Percentiles rank a stretch among this genome's conserved stretches.
Conservation (phyloP, 2,329 filamentous ascomycete genomes). For the Penicillium brasilianum region DNA sequence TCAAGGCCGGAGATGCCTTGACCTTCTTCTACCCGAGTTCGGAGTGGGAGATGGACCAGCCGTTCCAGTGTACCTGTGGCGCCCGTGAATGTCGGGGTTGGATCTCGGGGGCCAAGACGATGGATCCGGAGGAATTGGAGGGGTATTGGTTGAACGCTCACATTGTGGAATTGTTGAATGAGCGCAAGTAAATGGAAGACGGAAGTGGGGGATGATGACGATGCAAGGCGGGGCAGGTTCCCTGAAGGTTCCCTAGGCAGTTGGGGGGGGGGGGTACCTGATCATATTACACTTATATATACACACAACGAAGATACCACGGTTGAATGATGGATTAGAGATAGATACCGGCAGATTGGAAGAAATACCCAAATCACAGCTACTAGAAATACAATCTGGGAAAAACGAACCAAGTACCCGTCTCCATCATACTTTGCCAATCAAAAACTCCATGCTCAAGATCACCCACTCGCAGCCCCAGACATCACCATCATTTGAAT, state of each 20-base stretch:
- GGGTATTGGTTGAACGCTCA: constrained; percentile 52
- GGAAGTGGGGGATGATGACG: not conserved
- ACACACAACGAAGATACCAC: not conserved
- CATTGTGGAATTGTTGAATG: constrained; percentile 41
- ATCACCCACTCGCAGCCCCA: constrained; percentile 18
- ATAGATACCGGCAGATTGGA: not conserved
- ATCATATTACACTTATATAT: not conserved
- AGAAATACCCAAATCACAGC: not conserved
- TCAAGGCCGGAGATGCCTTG: constrained; percentile 49
- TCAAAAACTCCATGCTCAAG: not conserved
- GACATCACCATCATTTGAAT: constrained; percentile 57
- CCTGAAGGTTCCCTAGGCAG: not conserved
- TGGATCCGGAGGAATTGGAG: constrained; percentile 39
- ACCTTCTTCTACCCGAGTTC: constrained; percentile 58
- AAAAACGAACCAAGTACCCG: not conserved
- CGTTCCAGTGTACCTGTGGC: constrained; percentile 52
- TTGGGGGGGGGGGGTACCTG: not conserved
- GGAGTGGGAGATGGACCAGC: constrained; percentile 56
- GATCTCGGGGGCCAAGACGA: constrained; percentile 48
- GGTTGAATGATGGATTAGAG: not conserved
- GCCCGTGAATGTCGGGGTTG: constrained; percentile 45
- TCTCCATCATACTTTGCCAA: not conserved
- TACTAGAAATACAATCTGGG: not conserved
- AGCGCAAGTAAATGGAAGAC: constrained; percentile 25
- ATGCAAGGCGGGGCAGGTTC: constrained; percentile 9